Percentiles rank a stretch among this genome's conserved stretches.
Evolutionary conservation across 2,329 filamentous ascomycete species (phyloP).

Genomic region (Alternaria ventricosa): DNA sequence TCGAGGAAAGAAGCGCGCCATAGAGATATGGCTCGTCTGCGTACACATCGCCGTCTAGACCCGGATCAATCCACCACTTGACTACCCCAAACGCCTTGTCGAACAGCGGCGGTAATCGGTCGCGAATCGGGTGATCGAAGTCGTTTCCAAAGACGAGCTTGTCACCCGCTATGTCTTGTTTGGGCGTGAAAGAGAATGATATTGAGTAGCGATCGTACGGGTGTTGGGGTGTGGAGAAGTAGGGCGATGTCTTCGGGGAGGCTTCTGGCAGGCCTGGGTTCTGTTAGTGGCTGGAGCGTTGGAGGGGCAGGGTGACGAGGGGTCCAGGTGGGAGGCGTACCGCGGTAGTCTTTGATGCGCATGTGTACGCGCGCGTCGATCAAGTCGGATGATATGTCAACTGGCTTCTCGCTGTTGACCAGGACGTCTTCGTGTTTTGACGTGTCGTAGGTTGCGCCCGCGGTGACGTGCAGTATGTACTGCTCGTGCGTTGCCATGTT

Average conservation of each 20-base stretch:
- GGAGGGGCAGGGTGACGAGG: not conserved
- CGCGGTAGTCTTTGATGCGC: constrained; percentile 70
- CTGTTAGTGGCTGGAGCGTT: not conserved
- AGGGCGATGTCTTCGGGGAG: constrained; percentile 74
- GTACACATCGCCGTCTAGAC: constrained; percentile 87
- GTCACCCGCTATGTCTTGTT: constrained; percentile 66
- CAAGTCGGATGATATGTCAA: constrained; percentile 68
- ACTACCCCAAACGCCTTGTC: constrained; percentile 83
- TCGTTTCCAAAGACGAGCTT: constrained; percentile 94
- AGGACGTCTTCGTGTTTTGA: constrained; percentile 74
- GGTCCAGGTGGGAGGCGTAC: constrained; percentile 25
- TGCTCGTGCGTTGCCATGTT: constrained; percentile 60
- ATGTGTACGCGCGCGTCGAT: constrained; percentile 75
- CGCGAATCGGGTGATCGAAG: constrained; percentile 88
- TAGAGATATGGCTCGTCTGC: constrained; percentile 87
- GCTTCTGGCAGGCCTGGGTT: constrained; percentile 72
- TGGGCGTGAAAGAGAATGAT: constrained; percentile 78
- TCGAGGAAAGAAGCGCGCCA: constrained; percentile 78
- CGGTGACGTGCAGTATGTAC: constrained; percentile 82
- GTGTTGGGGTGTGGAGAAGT: constrained; percentile 77
- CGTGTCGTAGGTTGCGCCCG: constrained; percentile 76
- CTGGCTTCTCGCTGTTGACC: constrained; percentile 72
- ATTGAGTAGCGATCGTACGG: constrained; percentile 84
- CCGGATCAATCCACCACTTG: constrained; percentile 89
- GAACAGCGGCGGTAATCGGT: constrained; percentile 85